Percentiles rank a stretch among this genome's conserved stretches.
These are phyloP conservation scores for Apostasia shenzhenica DNA, from an alignment of 106 monocot species.

Conservation along the genomic window DNA sequence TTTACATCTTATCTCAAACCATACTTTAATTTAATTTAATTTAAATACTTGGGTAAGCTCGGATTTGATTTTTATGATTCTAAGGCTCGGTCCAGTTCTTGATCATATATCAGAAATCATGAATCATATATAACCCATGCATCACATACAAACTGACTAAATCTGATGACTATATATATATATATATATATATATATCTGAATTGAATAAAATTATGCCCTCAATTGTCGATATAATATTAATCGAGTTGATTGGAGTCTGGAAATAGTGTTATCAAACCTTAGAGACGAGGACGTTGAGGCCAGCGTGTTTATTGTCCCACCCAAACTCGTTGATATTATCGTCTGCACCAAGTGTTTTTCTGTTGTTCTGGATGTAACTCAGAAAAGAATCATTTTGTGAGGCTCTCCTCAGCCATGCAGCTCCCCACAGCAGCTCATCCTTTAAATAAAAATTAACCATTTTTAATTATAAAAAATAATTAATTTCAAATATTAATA, in stretches of 20 bases:
- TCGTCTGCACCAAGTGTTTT: conserved; percentile 76
- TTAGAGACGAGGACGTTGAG: conserved; percentile 80
- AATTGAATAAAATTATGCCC: no score
- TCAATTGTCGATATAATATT: neutral
- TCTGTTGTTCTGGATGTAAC: conserved; percentile 73
- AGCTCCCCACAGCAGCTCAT: conserved; percentile 92
- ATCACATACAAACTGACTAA: no score
- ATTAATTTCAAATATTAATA: neutral
- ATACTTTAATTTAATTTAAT: neutral
- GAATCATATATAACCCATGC: no score
- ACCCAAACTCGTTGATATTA: conserved; percentile 85
- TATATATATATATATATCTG: neutral
- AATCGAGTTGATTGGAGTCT: neutral
- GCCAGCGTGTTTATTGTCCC: conserved; percentile 99
- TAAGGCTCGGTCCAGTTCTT: no score
- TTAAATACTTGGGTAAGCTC: no score
- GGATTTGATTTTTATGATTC: no score
- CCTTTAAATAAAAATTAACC: conserved; percentile 21
- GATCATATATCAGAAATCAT: no score
- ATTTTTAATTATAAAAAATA: neutral
- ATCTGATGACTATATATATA: neutral
- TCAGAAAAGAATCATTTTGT: conserved; percentile 39
- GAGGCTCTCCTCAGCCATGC: conserved; percentile 86
- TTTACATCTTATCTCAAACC: neutral
- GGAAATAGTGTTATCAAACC: conserved; percentile 13